Percentiles rank a stretch among this genome's conserved stretches.
Evolutionary conservation across 75 land plant species (phyloP).

Genomic region (Sequoia sempervirens): DNA sequence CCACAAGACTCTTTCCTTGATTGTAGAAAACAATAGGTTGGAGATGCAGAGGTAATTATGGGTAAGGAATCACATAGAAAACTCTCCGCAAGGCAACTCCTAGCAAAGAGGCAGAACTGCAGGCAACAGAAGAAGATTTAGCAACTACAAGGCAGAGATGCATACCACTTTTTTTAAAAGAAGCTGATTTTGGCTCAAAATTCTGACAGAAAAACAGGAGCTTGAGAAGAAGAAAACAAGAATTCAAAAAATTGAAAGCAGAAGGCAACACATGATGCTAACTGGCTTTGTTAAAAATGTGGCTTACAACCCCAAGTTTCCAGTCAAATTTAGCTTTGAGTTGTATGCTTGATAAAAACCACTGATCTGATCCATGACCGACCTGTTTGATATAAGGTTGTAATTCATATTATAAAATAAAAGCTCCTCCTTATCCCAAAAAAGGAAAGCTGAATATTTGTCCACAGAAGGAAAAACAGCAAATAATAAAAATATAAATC

Average conservation of each 20-base stretch:
- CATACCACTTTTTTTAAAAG: not conserved
- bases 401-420: not conserved
- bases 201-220: not conserved
- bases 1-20: not conserved
- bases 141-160: not conserved
- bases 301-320: not conserved
- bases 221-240: not conserved
- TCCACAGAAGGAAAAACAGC: not conserved
- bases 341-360: not conserved
- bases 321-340: not conserved
- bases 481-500: not conserved
- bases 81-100: not conserved
- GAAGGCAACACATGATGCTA: not conserved
- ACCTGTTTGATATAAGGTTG: not conserved
- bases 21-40: not conserved
- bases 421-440: not conserved
- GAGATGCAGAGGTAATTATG: not conserved
- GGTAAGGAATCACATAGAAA: not conserved
- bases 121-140: not conserved
- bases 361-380: not conserved
- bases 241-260: not conserved
- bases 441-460: not conserved
- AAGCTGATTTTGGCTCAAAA: not conserved
- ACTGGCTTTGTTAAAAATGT: not conserved
- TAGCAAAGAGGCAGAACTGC: not conserved